Evolutionary conservation across 2,329 filamentous ascomycete species (phyloP).

Genomic region (Sporothrix protearum): DNA sequence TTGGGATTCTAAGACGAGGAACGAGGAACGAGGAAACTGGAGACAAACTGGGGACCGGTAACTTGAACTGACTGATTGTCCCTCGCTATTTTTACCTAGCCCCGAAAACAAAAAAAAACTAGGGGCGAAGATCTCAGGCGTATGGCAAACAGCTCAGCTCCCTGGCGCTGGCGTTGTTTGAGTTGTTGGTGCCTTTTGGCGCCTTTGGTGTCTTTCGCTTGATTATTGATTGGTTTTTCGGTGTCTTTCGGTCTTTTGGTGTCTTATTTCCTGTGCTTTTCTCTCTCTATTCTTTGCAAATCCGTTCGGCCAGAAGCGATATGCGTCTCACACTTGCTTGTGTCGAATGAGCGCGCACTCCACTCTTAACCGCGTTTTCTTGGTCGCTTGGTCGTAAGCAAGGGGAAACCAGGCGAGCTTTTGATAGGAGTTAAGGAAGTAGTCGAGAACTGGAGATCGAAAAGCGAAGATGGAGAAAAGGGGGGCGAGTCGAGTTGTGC

Average conservation of each 20-base stretch:
- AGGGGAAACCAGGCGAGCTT: neutral
- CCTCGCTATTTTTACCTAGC: slow-evolving; percentile 7
- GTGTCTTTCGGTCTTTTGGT: neutral
- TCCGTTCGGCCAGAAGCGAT: slow-evolving; percentile 14
- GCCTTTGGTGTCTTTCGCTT: neutral
- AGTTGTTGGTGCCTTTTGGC: neutral
- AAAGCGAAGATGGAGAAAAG: neutral
- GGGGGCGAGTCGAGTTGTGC: neutral
- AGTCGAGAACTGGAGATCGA: neutral
- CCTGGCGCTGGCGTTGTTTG: neutral
- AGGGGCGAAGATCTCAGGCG: neutral
- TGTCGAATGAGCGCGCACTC: slow-evolving; percentile 13
- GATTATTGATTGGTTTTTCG: too few relatives aligned
- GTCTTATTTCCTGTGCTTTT: neutral
- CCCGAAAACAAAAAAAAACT: neutral
- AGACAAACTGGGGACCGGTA: neutral
- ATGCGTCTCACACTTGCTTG: slow-evolving; percentile 17
- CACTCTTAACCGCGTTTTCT: slow-evolving; percentile 21
- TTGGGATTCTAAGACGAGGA: neutral
- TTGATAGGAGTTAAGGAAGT: neutral
- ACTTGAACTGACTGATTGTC: slow-evolving; percentile 1
- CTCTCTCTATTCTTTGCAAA: neutral
- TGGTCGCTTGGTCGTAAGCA: neutral
- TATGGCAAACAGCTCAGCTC: slow-evolving; percentile 4
- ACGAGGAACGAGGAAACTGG: neutral